Percentiles rank a stretch among this genome's conserved stretches.
Evolutionary conservation across 805 yeast genomes (phyloP).

Genomic region (Clavispora santaluciae): DNA sequence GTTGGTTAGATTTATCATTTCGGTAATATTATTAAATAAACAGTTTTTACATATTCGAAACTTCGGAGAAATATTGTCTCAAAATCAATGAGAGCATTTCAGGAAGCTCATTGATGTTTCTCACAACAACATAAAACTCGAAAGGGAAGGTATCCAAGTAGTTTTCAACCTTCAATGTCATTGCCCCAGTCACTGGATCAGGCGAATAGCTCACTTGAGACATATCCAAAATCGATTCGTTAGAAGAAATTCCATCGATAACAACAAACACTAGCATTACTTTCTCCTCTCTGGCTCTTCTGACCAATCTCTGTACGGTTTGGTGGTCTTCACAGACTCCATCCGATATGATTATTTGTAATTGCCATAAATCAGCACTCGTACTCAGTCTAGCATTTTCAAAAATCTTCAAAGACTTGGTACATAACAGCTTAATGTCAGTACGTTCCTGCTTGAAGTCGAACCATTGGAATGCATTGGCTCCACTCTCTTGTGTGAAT

Average conservation of each 20-base stretch:
- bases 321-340: slow-evolving; percentile 97
- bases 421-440: slow-evolving; percentile 70
- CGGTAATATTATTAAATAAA: background rate
- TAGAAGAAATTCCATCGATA: slow-evolving; percentile 81
- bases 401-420: slow-evolving; percentile 69
- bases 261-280: slow-evolving; percentile 94
- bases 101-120: slow-evolving; percentile 84
- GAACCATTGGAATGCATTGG: slow-evolving; percentile 79
- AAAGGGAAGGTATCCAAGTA: slow-evolving; percentile 94
- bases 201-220: slow-evolving; percentile 82
- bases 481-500: slow-evolving; percentile 79
- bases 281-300: slow-evolving; percentile 86
- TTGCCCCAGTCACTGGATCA: slow-evolving; percentile 58
- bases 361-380: slow-evolving; percentile 76
- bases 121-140: slow-evolving; percentile 92
- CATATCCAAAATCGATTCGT: slow-evolving; percentile 90
- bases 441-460: slow-evolving; percentile 86
- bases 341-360: slow-evolving; percentile 89
- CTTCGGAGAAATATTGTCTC: slow-evolving; percentile 85
- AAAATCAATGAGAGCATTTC: slow-evolving; percentile 83
- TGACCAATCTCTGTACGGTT: slow-evolving; percentile 72
- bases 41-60: slow-evolving; percentile 19
- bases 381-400: slow-evolving; percentile 47
- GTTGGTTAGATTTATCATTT: background rate
- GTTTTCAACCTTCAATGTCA: slow-evolving; percentile 70